Base-by-base conservation (phyloP, 2,329 filamentous ascomycete genomes). In the Hymenoscyphus linearis region DNA sequence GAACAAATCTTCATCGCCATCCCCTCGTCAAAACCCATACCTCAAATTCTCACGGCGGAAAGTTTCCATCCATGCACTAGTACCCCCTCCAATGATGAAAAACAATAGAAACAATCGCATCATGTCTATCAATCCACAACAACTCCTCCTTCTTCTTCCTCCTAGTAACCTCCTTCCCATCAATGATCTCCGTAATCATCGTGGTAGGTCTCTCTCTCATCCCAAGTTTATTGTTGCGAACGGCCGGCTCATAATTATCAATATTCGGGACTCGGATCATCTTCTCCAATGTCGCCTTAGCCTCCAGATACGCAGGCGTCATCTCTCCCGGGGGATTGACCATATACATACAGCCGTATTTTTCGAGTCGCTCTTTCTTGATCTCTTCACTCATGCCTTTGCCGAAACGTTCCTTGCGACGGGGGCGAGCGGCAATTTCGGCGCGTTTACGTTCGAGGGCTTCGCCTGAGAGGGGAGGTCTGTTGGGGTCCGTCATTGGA, bases 361-460 rank as follows among this genome's bases (percentile, higher is more conserved):
- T 55, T 16, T 26, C 58, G 14, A 25, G 12, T 40, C 58, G 26
- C 25, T 52, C 58, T 18, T 35, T 37, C 10, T 56, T 55, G 14
- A 53, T 56, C 37, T 54, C 26, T 26, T 60, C 58, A 12, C 54
- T 63, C 10, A 63, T 36, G n/a, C 52, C 22, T n/a, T 53, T 58
- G 12, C 81, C 80, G 52, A 82, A 79, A 64, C 36, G 9, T 6
- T 27, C 26, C 47, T 60, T 1, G 16, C 53, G 25, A 14, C 37
- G 26, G 2, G 60, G 60, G 9, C 83, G 79, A 1, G 70, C 70
- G 44, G 72, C 67, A 34, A 86, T 84, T 61, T 86, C 82, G 1
- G 70, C 67, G 36, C 77, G 74, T 62, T 85, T 86, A 16, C 71
- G 69, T 14, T 67, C 69, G 56, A 78, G 73, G 82, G 82, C 85